phyloP scores from a whole-genome alignment of 768 basidiomycete genomes.

The Kwoniella sp. region DNA sequence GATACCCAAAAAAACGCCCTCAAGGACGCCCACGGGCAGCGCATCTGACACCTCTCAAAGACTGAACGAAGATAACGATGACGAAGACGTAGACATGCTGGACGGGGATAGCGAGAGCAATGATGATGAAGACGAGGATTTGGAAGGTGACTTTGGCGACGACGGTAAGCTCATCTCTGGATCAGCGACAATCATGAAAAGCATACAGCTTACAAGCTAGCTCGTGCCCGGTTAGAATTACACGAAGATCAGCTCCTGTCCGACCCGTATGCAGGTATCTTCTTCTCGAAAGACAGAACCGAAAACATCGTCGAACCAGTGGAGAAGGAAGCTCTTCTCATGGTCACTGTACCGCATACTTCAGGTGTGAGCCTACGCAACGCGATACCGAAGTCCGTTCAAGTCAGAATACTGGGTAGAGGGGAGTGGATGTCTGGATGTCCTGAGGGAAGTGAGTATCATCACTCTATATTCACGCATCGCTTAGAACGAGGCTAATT shows the following conservation, averaged over 20 bases:
- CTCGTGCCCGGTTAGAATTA: constrained; percentile 25
- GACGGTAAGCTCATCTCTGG: no score
- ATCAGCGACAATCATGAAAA: no score
- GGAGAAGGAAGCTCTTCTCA: constrained; percentile 63
- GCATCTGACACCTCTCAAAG: no score
- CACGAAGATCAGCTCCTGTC: constrained; percentile 61
- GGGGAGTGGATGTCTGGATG: constrained; percentile 98
- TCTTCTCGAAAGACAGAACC: constrained; percentile 90
- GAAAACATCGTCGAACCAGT: constrained; percentile 92
- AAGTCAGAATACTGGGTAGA: constrained; percentile 68
- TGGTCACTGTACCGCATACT: not conserved
- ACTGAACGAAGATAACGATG: constrained; percentile 3
- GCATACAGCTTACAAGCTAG: no score
- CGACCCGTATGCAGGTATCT: constrained; percentile 90
- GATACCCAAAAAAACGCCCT: no score
- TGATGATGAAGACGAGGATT: constrained; percentile 59
- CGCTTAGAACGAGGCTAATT: constrained; percentile 2
- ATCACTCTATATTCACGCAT: not conserved
- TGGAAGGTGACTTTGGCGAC: constrained; percentile 26
- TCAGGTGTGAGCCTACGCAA: not conserved
- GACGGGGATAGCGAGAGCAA: constrained; percentile 37
- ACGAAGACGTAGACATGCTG: constrained; percentile 5
- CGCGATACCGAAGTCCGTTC: constrained; percentile 4
- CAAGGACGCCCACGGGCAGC: no score
- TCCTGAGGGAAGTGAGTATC: constrained; percentile 69